Evolutionary conservation across 2,329 filamentous ascomycete genomes (phyloP).

Genomic region (Verticillium dahliae): DNA sequence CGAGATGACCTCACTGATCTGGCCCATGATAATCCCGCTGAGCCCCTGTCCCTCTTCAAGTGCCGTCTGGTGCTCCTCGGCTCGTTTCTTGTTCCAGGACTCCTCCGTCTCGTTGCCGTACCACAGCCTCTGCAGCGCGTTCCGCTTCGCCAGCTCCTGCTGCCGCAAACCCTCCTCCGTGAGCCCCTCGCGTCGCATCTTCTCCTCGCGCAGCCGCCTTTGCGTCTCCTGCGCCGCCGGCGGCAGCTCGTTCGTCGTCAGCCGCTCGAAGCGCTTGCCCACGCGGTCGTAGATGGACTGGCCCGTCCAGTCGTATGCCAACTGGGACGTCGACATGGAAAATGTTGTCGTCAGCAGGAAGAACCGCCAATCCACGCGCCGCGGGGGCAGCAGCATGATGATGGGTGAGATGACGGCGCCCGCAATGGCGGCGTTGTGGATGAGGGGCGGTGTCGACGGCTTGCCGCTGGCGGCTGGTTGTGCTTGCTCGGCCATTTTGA

Average conservation of each 20-base stretch:
- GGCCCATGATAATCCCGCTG: conserved; percentile 49
- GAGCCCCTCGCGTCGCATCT: conserved; percentile 12
- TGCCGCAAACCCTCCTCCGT: conserved; percentile 17
- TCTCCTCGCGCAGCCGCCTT: conserved; percentile 32
- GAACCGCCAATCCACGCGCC: conserved; percentile 43
- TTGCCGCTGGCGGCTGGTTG: conserved; percentile 3
- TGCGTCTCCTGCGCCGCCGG: conserved; percentile 45
- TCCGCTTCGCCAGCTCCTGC: conserved; percentile 16
- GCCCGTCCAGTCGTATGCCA: conserved; percentile 51
- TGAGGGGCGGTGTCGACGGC: conserved; percentile 20
- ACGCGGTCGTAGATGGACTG: conserved; percentile 44
- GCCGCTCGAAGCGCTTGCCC: conserved; percentile 30
- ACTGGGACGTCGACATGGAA: conserved; percentile 47
- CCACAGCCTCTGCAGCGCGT: conserved; percentile 44
- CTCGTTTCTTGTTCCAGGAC: conserved; percentile 47
- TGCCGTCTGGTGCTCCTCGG: conserved; percentile 43
- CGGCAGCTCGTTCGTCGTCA: conserved; percentile 48
- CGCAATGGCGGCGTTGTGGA: conserved; percentile 42
- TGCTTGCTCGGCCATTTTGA: conserved; percentile 6
- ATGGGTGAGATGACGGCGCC: conserved; percentile 40
- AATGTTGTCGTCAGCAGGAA: conserved; percentile 41
- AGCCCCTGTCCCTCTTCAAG: conserved; percentile 50
- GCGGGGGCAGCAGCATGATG: conserved; percentile 44
- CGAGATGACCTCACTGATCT: conserved; percentile 42
- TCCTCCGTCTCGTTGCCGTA: conserved; percentile 47